phyloP scores from a whole-genome alignment of 768 basidiomycete species.

The Boletellus emodensis region DNA sequence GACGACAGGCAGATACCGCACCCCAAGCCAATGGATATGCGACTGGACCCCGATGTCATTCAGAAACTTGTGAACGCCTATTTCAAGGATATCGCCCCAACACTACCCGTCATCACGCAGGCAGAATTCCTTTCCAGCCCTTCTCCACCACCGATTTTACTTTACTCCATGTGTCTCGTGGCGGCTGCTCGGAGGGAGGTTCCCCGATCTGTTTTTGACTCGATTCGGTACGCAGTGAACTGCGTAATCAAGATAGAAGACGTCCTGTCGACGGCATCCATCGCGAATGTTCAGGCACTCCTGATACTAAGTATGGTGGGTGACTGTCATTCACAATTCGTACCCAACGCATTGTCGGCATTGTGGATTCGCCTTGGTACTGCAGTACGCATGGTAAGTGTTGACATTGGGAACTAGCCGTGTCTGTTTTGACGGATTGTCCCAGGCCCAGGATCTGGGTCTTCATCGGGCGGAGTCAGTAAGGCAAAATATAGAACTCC shows the following conservation, averaged over 20 bases:
- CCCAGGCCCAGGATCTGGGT: slow-evolving; percentile 92
- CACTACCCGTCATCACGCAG: slow-evolving; percentile 85
- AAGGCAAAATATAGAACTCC: slow-evolving; percentile 77
- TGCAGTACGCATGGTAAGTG: slow-evolving; percentile 87
- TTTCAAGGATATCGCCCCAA: slow-evolving; percentile 84
- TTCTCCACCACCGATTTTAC: slow-evolving; percentile 72
- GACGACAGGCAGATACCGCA: slow-evolving; percentile 53
- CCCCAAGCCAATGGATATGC: slow-evolving; percentile 64
- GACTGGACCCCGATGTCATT: slow-evolving; percentile 72
- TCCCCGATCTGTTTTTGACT: slow-evolving; percentile 83
- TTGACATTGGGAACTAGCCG: slow-evolving; percentile 3
- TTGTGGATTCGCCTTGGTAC: slow-evolving; percentile 83
- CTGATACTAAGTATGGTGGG: slow-evolving; percentile 84
- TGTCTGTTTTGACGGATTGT: slow-evolving; percentile 12
- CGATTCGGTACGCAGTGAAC: slow-evolving; percentile 84
- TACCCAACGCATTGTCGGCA: slow-evolving; percentile 80
- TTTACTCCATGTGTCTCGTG: slow-evolving; percentile 93
- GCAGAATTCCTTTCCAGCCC: slow-evolving; percentile 78
- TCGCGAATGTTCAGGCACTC: slow-evolving; percentile 84
- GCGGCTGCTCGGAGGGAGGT: slow-evolving; percentile 83
- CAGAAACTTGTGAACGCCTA: slow-evolving; percentile 87
- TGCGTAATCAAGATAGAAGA: slow-evolving; percentile 85
- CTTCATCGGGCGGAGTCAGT: slow-evolving; percentile 89
- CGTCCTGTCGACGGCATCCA: slow-evolving; percentile 80
- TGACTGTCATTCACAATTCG: slow-evolving; percentile 87